Conservation (phyloP, 768 basidiomycete genomes). For the Rhodotorula taiwanensis region DNA sequence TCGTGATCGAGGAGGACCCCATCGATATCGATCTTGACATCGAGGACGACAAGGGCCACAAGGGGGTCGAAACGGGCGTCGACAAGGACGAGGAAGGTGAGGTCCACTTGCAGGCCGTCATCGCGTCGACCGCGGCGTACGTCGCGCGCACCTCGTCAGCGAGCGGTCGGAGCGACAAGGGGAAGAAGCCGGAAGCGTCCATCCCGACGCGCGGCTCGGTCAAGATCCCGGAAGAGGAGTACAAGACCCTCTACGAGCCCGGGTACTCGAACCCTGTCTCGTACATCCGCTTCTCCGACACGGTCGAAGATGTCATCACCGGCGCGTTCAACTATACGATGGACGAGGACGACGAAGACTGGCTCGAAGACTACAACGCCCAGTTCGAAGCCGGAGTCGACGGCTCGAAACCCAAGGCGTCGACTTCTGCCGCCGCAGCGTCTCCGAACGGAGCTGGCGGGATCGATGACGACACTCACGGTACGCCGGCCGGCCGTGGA, state of each 20-base stretch:
- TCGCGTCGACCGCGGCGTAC: constrained; percentile 46
- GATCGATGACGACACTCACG: constrained; percentile 66
- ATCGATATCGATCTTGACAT: constrained; percentile 25
- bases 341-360: constrained; percentile 92
- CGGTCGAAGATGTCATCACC: constrained; percentile 58
- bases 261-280: constrained; percentile 70
- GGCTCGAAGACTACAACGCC: constrained; percentile 81
- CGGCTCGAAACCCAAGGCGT: background rate
- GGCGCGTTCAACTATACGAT: constrained; percentile 82
- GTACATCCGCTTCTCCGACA: constrained; percentile 74
- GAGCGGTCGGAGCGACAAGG: constrained; percentile 5
- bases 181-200: constrained; percentile 54
- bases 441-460: constrained; percentile 9
- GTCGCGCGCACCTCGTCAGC: constrained; percentile 33
- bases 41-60: constrained; percentile 24
- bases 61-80: constrained; percentile 40
- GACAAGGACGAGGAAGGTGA: constrained; percentile 45
- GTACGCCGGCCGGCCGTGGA: no score
- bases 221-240: constrained; percentile 59
- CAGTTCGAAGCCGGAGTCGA: constrained; percentile 53
- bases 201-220: constrained; percentile 92
- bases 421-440: background rate
- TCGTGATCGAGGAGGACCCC: constrained; percentile 34
- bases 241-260: constrained; percentile 64
- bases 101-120: constrained; percentile 49